Percentiles rank a stretch among this genome's conserved stretches.
Evolutionary conservation across 768 basidiomycete genomes (phyloP).

Genomic region (Candolleomyces efflorescens): DNA sequence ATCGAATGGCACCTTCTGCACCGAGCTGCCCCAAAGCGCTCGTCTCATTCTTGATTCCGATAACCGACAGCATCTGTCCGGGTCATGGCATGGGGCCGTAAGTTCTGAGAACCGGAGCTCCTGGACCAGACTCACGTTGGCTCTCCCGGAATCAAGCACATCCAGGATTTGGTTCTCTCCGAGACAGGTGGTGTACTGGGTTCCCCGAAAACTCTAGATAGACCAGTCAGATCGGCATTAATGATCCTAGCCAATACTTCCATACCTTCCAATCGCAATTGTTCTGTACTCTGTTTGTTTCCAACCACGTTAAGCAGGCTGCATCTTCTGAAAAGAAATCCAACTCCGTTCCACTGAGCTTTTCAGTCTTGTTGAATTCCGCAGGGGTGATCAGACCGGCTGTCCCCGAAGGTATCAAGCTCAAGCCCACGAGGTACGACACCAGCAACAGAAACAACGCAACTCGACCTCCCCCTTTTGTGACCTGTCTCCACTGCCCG

Average conservation of each 20-base stretch:
- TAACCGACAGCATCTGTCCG: constrained; percentile 12
- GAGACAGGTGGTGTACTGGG: background rate
- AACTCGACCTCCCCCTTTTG: too few species aligned
- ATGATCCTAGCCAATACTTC: too few species aligned
- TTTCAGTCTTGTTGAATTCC: background rate
- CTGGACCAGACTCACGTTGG: background rate
- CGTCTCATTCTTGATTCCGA: constrained; percentile 12
- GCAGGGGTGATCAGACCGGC: background rate
- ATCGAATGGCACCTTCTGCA: constrained; percentile 14
- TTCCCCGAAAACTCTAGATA: background rate
- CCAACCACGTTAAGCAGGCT: background rate
- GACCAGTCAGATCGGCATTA: background rate
- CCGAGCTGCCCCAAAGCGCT: constrained; percentile 18
- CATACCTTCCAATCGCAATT: background rate
- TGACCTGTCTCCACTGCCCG: too few species aligned
- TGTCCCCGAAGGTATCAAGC: background rate
- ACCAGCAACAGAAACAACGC: too few species aligned
- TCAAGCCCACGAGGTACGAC: background rate
- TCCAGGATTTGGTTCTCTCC: background rate
- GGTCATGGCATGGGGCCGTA: background rate
- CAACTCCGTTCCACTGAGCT: background rate
- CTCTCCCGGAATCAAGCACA: background rate
- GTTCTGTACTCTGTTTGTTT: background rate
- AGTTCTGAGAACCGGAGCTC: background rate
- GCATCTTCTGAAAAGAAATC: background rate